Evolutionary conservation across 2,329 filamentous ascomycete species (phyloP), one percentile per base, ranked within the genome.

Genomic region (Apiospora marii): DNA sequence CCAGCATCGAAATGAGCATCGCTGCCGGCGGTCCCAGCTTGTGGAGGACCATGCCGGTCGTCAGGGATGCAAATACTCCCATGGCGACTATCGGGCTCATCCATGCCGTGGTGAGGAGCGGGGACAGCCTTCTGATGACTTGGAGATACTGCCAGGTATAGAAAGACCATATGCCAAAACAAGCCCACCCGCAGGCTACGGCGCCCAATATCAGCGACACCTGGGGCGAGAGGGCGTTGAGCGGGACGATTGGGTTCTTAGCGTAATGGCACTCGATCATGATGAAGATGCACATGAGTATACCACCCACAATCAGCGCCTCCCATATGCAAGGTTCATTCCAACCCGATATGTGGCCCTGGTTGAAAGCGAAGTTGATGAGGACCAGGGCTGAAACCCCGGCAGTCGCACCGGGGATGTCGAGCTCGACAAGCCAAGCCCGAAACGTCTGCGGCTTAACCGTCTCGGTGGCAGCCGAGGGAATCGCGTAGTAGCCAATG

Each of bases 311-410:
- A 49, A 92, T 86, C 0, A 93, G 82, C 0, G 88, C 81, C 0
- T 87, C 82, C 73, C 88, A 87, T n/a, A 91, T 84, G 71, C 90
- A 90, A 0, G 88, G 83, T 8, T 84, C 83, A 1, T 81, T 75
- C 91, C 91, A 93, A 1, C 90, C 89, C 1, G 85, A 87, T 0
- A 89, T 83, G 0, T 89, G 86, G 0, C 88, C 90, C 77, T 93
- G 90, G 73, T 91, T 92, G 89, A 90, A 92, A 0, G 90, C 88
- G 75, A 93, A 89, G 78, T 92, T 92, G 81, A 93, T 85, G 24
- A 93, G 82, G 0, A 92, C 83, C 34, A 93, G 82, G 0, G 86
- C 87, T 0, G 83, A 82, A 24, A 92, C 84, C 1, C 91, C 90
- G 0, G 81, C 76, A 0, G 81, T 44, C 0, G 82, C 82, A 0